phyloP scores from a whole-genome alignment of 1,284 basidiomycete genomes.

The Taiwanofungus camphoratus region DNA sequence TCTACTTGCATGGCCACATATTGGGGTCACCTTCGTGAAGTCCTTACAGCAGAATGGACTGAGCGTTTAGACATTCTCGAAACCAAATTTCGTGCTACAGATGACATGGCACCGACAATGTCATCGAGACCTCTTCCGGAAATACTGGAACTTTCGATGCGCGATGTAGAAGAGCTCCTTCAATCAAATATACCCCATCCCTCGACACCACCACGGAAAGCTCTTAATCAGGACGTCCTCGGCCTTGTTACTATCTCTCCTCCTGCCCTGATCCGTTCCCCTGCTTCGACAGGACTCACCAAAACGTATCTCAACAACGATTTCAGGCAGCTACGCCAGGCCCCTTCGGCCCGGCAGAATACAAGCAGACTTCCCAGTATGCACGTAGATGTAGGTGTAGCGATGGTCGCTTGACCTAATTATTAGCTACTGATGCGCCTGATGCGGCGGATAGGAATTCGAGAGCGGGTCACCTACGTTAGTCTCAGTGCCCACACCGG shows the following conservation, averaged over 20 bases:
- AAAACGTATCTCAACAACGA: conserved; percentile 76
- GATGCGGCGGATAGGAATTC: conserved; percentile 24
- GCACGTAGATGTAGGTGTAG: conserved; percentile 65
- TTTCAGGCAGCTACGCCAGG: conserved; percentile 66
- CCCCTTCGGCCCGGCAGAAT: conserved; percentile 62
- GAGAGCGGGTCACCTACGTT: conserved; percentile 28
- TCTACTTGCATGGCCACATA: conserved; percentile 23
- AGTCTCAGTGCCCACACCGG: conserved; percentile 16
- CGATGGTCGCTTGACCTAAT: conserved; percentile 22
- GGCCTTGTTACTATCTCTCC: conserved; percentile 56
- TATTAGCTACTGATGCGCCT: conserved; percentile 14
- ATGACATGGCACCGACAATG: conserved; percentile 11
- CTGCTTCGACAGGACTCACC: conserved; percentile 70
- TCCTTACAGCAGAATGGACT: conserved; percentile 16
- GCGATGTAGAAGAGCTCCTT: conserved; percentile 26
- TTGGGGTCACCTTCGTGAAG: conserved; percentile 19
- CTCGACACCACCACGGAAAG: conserved; percentile 46
- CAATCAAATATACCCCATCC: conserved; percentile 26
- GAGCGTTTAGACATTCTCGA: conserved; percentile 19
- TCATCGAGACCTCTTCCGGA: conserved; percentile 18
- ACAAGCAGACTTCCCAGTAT: conserved; percentile 77
- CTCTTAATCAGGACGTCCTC: conserved; percentile 43
- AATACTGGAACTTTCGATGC: conserved; percentile 20
- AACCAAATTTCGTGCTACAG: conserved; percentile 14
- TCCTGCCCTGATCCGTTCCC: conserved; percentile 64